phyloP scores from a whole-genome alignment of 2,329 filamentous ascomycete genomes.

The Fusarium verrucosum region DNA sequence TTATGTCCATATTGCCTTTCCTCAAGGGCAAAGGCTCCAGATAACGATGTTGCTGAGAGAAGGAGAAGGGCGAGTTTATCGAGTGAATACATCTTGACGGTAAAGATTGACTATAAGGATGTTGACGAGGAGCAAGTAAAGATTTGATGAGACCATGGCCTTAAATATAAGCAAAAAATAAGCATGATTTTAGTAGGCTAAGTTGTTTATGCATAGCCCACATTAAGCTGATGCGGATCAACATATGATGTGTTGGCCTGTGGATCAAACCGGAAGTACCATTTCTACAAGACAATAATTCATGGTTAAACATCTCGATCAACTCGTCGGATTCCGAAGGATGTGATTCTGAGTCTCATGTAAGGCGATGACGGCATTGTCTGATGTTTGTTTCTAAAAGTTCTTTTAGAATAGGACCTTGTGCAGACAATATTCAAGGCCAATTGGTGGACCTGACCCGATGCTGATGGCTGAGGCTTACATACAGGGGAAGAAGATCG shows the following conservation, averaged over 20 bases:
- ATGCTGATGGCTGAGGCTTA: background rate
- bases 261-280: background rate
- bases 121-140: background rate
- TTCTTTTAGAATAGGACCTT: background rate
- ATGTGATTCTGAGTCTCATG: too few species aligned
- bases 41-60: background rate
- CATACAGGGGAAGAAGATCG: background rate
- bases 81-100: background rate
- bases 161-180: background rate
- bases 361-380: too few species aligned
- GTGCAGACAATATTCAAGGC: too few species aligned
- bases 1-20: background rate
- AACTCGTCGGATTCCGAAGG: background rate
- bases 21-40: background rate
- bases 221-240: background rate
- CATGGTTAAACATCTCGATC: background rate
- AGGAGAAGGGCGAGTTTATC: background rate
- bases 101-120: background rate
- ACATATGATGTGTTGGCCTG: too few species aligned
- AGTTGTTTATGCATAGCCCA: too few species aligned
- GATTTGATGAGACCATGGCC: background rate
- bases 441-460: too few species aligned
- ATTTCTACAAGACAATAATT: background rate
- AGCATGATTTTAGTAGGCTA: fast-evolving
- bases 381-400: background rate